Percentiles rank a stretch among this genome's conserved stretches.
These are phyloP conservation scores for Parachaetomium inaequale DNA, from an alignment of 495 filamentous ascomycete species.

Conservation along the genomic window DNA sequence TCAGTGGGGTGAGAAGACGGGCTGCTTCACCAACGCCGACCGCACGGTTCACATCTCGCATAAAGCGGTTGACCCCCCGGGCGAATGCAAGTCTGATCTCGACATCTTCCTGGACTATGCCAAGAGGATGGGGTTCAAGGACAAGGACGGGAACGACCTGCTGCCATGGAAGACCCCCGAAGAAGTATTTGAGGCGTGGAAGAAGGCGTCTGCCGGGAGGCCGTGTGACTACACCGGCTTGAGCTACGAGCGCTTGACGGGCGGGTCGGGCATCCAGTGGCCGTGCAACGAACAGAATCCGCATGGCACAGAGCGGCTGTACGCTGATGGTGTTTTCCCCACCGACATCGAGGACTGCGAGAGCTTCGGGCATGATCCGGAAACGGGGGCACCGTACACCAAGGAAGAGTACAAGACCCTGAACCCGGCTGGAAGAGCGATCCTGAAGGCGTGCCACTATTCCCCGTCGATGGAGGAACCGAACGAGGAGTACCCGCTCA, in stretches of 20 bases:
- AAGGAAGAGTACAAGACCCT: background rate
- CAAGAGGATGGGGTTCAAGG: slow-evolving; percentile 3
- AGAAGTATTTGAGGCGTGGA: slow-evolving; percentile 4
- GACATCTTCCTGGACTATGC: slow-evolving; percentile 1
- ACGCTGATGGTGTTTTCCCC: background rate
- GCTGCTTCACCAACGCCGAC: slow-evolving; percentile 5
- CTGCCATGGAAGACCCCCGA: background rate
- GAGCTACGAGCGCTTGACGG: background rate
- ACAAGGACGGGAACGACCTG: slow-evolving; percentile 9
- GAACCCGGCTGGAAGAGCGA: background rate
- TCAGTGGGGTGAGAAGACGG: slow-evolving; percentile 1
- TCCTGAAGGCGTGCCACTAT: slow-evolving; percentile 4
- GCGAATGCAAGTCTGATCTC: background rate
- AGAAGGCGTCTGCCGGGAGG: background rate
- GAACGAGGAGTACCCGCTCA: background rate
- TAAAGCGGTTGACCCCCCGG: background rate
- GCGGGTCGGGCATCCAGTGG: slow-evolving; percentile 5
- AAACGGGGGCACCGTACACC: background rate
- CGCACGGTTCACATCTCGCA: slow-evolving; percentile 6
- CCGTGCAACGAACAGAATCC: slow-evolving; percentile 4
- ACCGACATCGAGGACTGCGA: background rate
- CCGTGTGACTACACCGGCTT: slow-evolving; percentile 3
- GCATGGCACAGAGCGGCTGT: slow-evolving; percentile 3
- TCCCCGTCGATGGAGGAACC: background rate
- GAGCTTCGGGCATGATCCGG: background rate